Evolutionary conservation across 2,329 filamentous ascomycete species (phyloP), one percentile per base, ranked within the genome.

Genomic region (Coniochaeta ligniaria): DNA sequence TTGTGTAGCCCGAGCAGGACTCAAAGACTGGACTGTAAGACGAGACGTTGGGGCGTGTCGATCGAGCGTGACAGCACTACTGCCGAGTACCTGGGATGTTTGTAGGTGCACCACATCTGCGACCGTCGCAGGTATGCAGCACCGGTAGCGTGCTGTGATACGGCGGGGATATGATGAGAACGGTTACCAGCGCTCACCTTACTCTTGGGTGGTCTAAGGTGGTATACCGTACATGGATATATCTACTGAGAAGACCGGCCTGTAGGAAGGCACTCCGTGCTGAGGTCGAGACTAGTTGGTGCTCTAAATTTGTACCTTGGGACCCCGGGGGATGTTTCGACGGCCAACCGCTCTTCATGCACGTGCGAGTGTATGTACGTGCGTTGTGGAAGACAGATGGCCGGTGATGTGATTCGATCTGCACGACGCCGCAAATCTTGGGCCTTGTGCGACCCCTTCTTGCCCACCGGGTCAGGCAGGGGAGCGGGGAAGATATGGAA

Each of bases 391-490:
- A 52, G 47, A 52, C 47, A 31, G 47, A 52, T 22, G 22, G 47
- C 31, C 11, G 47, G 24, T 26, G 28, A 52, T 52, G n/a, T 52
- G 24, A 28, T 31, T 31, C 26, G 47, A 26, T 52, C 47, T 26
- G 47, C 47, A 52, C 47, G 24, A 52, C 47, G 47, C 47, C 47
- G 47, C 47, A 31, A 52, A 52, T 52, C 47, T 52, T 52, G 47
- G 47, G 26, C 24, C 47, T 31, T 31, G 22, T 52, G n/a, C 22
- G 8, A 52, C 47, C 24, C 22, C 31, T 52, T n/a, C 16, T 6
- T 3, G 6, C 14, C 47, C 47, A 52, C 47, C 47, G 47, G 47
- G 22, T 31, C 22, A 16, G 47, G 47, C 24, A 52, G 43, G 20
- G 43, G 12, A 47, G 43, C 43, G 5, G 43, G 43, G 22, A 12